phyloP scores from a whole-genome alignment of 441 rosid species.

The Pelargonium fulgidum region DNA sequence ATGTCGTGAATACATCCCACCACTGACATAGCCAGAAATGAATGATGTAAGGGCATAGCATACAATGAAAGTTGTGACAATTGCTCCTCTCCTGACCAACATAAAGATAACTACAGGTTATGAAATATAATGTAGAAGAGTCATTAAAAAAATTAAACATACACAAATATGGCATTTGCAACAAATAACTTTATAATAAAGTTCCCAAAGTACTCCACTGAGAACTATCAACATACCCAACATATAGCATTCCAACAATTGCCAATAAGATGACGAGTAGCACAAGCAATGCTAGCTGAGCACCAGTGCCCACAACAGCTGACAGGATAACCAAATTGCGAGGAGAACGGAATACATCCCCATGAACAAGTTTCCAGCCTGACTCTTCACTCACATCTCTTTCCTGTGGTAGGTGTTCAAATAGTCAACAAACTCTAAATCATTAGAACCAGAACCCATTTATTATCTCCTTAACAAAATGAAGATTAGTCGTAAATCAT shows the following conservation, averaged over 20 bases:
- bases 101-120: constrained; percentile 15
- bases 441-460: constrained; percentile 19
- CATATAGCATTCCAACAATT: constrained; percentile 79
- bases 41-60: constrained; percentile 98
- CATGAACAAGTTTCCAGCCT: constrained; percentile 98
- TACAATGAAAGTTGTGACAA: constrained; percentile 89
- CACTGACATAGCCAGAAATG: constrained; percentile 94
- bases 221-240: constrained; percentile 60
- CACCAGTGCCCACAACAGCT: constrained; percentile 95
- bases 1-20: constrained; percentile 97
- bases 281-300: constrained; percentile 85
- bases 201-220: constrained; percentile 6
- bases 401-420: constrained; percentile 41
- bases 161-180: constrained; percentile 1
- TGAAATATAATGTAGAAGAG: not conserved
- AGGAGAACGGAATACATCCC: constrained; percentile 90
- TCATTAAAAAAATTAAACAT: not conserved
- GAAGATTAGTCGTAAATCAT: constrained; percentile 9
- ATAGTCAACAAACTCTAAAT: constrained; percentile 7
- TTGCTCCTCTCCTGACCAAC: constrained; percentile 92
- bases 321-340: constrained; percentile 60
- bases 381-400: constrained; percentile 96
- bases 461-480: constrained; percentile 4
- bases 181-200: constrained; percentile 16
- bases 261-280: constrained; percentile 94